Evolutionary conservation across 2,329 filamentous ascomycete genomes (phyloP).

Genomic region (Fusarium annulatum): DNA sequence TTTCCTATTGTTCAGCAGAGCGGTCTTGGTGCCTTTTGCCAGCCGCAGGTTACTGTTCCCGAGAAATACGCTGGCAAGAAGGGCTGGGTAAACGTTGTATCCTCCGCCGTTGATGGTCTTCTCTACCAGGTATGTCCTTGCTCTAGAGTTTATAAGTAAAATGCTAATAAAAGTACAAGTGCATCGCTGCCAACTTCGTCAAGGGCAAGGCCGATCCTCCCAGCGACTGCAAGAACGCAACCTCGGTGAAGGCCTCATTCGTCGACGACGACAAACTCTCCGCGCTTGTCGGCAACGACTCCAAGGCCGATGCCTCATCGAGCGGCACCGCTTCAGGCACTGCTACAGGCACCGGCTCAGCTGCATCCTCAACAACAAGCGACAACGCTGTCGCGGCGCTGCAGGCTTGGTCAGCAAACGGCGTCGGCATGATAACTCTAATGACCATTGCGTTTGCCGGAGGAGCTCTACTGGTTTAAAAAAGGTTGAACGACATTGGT

Average conservation of each 20-base stretch:
- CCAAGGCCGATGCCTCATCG: conserved; percentile 10
- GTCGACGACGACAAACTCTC: conserved; percentile 49
- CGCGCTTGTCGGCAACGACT: conserved; percentile 46
- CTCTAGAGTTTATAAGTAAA: background rate
- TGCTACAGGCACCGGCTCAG: conserved; percentile 31
- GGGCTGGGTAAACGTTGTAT: conserved; percentile 65
- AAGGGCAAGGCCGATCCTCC: conserved; percentile 50
- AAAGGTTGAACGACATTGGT: background rate
- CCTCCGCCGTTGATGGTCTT: conserved; percentile 64
- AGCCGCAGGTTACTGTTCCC: conserved; percentile 60
- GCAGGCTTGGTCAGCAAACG: conserved; percentile 39
- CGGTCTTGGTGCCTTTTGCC: conserved; percentile 66
- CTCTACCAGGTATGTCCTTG: conserved; percentile 63
- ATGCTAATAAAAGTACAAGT: conserved; percentile 51
- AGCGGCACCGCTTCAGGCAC: conserved; percentile 30
- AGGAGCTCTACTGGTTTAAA: conserved; percentile 46
- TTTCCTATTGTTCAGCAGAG: conserved; percentile 65
- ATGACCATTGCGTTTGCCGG: conserved; percentile 47
- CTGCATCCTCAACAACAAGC: conserved; percentile 35
- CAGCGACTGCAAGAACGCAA: conserved; percentile 52
- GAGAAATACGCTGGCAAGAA: conserved; percentile 63
- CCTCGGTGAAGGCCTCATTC: conserved; percentile 48
- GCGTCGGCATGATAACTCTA: conserved; percentile 39
- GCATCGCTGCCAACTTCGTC: conserved; percentile 67
- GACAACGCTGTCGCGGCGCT: conserved; percentile 42